phyloP scores from a whole-genome alignment of 2,329 filamentous ascomycete genomes.

The Diaporthe citri region DNA sequence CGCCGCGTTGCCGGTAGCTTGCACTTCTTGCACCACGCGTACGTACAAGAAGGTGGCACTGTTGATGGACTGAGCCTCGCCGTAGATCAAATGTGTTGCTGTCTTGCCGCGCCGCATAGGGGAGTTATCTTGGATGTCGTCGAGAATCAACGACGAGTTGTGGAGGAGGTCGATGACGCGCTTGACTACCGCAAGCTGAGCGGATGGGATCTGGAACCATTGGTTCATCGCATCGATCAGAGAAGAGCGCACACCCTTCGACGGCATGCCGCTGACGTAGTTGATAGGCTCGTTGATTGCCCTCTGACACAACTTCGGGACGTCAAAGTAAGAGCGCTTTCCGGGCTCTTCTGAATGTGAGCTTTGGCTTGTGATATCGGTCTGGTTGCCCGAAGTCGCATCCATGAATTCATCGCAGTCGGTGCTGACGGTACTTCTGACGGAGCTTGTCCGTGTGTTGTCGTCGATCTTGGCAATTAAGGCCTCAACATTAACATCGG shows the following conservation, averaged over 20 bases:
- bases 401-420: background rate
- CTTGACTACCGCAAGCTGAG: background rate
- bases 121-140: conserved; percentile 20
- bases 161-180: conserved; percentile 2
- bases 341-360: background rate
- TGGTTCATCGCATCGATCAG: conserved; percentile 14
- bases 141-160: conserved; percentile 19
- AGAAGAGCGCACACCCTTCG: conserved; percentile 4
- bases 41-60: conserved; percentile 13
- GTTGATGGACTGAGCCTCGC: conserved; percentile 15
- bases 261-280: conserved; percentile 15
- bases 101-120: conserved; percentile 3
- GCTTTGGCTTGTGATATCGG: conserved; percentile 9
- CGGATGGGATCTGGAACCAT: background rate
- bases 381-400: background rate
- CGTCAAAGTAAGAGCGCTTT: background rate
- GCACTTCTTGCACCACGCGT: background rate
- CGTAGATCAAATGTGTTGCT: conserved; percentile 14
- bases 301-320: background rate
- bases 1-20: background rate
- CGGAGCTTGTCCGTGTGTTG: background rate
- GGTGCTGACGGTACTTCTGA: background rate
- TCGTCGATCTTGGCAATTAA: background rate
- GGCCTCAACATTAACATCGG: background rate
- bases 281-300: conserved; percentile 11